phyloP scores from a whole-genome alignment of 345 rosid genomes.

The Psidium friedrichsthalianum region DNA sequence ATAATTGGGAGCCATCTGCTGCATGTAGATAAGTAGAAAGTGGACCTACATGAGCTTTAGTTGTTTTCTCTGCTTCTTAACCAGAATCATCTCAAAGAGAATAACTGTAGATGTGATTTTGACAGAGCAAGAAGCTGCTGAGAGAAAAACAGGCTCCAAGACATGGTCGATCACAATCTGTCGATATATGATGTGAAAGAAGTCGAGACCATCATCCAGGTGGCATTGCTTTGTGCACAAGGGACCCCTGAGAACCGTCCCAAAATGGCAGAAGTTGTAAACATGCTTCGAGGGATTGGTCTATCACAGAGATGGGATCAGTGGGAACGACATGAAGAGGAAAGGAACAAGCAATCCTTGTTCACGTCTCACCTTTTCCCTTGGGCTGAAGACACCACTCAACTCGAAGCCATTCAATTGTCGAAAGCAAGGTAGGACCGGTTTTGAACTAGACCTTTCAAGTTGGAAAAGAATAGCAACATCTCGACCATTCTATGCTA shows the following conservation, averaged over 20 bases:
- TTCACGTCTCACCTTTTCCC: conserved; percentile 35
- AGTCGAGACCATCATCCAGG: conserved; percentile 64
- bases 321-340: conserved; percentile 69
- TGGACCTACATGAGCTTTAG: neutral
- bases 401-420: conserved; percentile 70
- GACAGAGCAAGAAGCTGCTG: conserved; percentile 63
- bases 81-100: neutral
- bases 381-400: conserved; percentile 63
- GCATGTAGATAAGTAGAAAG: neutral
- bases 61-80: neutral
- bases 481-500: neutral
- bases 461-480: neutral
- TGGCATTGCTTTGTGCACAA: conserved; percentile 78
- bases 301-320: conserved; percentile 63
- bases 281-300: conserved; percentile 62
- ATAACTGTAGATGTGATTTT: neutral
- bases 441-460: neutral
- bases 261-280: conserved; percentile 59
- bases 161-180: conserved; percentile 58
- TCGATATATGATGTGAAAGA: conserved; percentile 35
- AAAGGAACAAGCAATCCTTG: conserved; percentile 40
- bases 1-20: neutral
- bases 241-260: conserved; percentile 74
- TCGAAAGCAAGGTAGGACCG: conserved; percentile 51
- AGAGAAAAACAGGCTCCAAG: conserved; percentile 25